phyloP scores from a whole-genome alignment of 1,284 basidiomycete species.

The Tilletia indica region DNA sequence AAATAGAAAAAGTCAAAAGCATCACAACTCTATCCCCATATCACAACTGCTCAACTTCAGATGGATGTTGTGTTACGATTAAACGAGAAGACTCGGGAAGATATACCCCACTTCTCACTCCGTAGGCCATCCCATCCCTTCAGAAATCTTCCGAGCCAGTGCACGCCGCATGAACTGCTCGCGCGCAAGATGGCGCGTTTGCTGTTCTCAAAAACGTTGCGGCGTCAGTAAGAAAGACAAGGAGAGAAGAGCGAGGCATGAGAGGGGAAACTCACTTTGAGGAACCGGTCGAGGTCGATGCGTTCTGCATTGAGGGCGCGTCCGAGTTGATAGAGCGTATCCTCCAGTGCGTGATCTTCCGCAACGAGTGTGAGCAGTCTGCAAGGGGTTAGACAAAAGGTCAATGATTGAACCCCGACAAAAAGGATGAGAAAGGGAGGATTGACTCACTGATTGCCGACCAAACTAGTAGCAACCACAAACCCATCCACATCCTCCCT shows the following conservation, averaged over 20 bases:
- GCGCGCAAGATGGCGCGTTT: constrained; percentile 47
- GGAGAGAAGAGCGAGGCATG: neutral
- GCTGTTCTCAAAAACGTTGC: constrained; percentile 18
- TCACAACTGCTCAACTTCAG: too few relatives aligned
- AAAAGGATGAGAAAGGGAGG: neutral
- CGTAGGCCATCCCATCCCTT: constrained; percentile 41
- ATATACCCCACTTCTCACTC: neutral
- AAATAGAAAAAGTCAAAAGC: too few relatives aligned
- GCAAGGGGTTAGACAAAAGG: constrained; percentile 7
- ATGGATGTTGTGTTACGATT: too few relatives aligned
- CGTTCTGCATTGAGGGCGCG: constrained; percentile 82
- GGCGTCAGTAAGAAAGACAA: neutral
- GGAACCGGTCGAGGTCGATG: constrained; percentile 46
- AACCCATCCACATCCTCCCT: constrained; percentile 38
- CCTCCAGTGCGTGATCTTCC: constrained; percentile 98
- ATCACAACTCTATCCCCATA: too few relatives aligned
- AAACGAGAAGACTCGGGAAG: too few relatives aligned
- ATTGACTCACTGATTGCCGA: constrained; percentile 41
- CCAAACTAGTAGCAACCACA: constrained; percentile 47
- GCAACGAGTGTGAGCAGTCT: constrained; percentile 91
- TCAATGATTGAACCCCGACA: neutral
- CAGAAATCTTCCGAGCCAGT: constrained; percentile 44
- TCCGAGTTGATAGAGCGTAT: constrained; percentile 94
- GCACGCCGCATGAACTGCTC: constrained; percentile 54
- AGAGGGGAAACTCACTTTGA: constrained; percentile 32